Percentiles rank a stretch among this genome's conserved stretches.
Conservation (phyloP, 2,329 filamentous ascomycete species). For the Colletotrichum incanum region DNA sequence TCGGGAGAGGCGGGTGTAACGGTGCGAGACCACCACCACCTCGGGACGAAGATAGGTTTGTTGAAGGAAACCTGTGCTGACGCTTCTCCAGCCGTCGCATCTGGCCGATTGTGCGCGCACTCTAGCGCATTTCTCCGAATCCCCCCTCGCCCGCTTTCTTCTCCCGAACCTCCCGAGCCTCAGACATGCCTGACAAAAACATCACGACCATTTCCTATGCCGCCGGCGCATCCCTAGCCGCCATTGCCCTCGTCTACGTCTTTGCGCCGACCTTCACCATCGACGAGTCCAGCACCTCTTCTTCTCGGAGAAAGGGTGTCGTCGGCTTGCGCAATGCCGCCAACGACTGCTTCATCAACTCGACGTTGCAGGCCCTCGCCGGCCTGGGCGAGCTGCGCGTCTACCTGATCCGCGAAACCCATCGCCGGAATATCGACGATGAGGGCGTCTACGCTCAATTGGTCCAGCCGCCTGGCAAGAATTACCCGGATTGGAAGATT, state of each 20-base stretch:
- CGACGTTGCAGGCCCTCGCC: conserved; percentile 91
- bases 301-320: conserved; percentile 85
- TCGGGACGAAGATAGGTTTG: neutral
- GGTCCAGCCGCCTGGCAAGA: conserved; percentile 63
- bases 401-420: conserved; percentile 93
- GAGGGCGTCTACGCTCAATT: conserved; percentile 80
- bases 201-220: conserved; percentile 92
- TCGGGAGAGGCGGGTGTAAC: conserved; percentile 15
- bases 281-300: conserved; percentile 81
- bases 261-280: conserved; percentile 98
- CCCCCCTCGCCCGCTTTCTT: conserved; percentile 4
- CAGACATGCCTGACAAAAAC: conserved; percentile 83
- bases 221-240: conserved; percentile 93
- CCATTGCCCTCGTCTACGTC: conserved; percentile 95
- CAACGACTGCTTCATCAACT: conserved; percentile 98
- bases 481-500: conserved; percentile 72
- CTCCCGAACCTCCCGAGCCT: conserved; percentile 26
- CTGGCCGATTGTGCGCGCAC: conserved; percentile 8
- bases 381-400: conserved; percentile 90
- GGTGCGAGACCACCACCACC: neutral
- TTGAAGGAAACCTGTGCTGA: conserved; percentile 6
- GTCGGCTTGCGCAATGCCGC: conserved; percentile 92
- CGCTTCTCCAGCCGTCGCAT: conserved; percentile 14
- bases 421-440: conserved; percentile 86
- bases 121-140: conserved; percentile 20